phyloP scores from a whole-genome alignment of 768 basidiomycete species.

The Mycena metata region DNA sequence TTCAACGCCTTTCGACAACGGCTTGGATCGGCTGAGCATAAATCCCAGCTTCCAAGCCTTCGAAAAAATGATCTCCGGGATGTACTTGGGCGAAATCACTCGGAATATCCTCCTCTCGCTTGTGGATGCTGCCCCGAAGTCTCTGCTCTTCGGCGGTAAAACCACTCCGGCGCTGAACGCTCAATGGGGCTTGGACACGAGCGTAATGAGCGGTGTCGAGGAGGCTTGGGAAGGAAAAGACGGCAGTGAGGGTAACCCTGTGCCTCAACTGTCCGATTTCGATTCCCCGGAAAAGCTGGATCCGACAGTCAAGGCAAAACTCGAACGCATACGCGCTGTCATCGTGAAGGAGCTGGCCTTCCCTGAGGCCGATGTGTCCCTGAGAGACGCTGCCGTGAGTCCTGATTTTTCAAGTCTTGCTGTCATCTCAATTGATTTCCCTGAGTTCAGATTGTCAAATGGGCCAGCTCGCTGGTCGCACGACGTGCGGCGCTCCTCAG shows the following conservation, averaged over 20 bases:
- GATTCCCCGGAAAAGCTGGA: slow-evolving; percentile 48
- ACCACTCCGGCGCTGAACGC: slow-evolving; percentile 80
- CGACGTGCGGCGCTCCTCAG: slow-evolving; percentile 87
- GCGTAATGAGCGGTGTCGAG: slow-evolving; percentile 89
- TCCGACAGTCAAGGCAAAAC: slow-evolving; percentile 49
- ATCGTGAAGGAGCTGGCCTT: slow-evolving; percentile 76
- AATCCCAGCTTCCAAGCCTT: slow-evolving; percentile 95
- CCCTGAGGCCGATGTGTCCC: slow-evolving; percentile 64
- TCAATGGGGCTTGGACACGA: slow-evolving; percentile 96
- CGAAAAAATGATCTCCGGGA: slow-evolving; percentile 98
- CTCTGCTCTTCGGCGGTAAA: slow-evolving; percentile 86
- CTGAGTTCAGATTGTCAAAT: slow-evolving; percentile 76
- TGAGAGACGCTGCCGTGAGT: slow-evolving; percentile 70
- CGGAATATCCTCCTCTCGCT: slow-evolving; percentile 88
- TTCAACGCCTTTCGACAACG: slow-evolving; percentile 90
- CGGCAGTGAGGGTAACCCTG: slow-evolving; percentile 42
- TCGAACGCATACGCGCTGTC: slow-evolving; percentile 71
- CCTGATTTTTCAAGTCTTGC: neutral
- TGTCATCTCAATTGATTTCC: slow-evolving; percentile 54
- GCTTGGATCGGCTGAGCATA: slow-evolving; percentile 93
- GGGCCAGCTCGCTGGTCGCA: slow-evolving; percentile 84
- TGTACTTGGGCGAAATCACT: slow-evolving; percentile 97
- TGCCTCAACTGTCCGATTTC: slow-evolving; percentile 55
- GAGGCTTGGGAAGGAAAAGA: slow-evolving; percentile 73
- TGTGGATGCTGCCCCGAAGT: slow-evolving; percentile 78